Base-by-base conservation (phyloP, 2,329 filamentous ascomycete species). In the Talaromyces rugulosus region DNA sequence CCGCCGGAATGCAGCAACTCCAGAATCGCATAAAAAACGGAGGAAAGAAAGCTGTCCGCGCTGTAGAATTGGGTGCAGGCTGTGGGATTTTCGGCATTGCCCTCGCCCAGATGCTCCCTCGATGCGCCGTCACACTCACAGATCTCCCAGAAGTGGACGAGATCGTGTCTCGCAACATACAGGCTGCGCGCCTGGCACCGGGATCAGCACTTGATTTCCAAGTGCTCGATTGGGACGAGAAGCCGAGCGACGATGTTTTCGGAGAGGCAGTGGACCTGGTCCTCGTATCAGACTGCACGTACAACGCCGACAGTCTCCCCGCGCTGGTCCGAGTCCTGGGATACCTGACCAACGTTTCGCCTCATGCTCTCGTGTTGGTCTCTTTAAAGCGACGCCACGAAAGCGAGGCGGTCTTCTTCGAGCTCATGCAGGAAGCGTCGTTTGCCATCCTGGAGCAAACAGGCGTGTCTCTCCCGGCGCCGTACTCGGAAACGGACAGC, bases 271-370 rank as follows among this genome's bases (percentile, higher is more conserved):
- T 85, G 67, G 84, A 89, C 70, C 69, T 91, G 36, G 80, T 90
- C 27, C 71, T 90, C 4, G 83, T 89, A 1, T 86, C 87, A 1
- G 89, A 91, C 71, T 91, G 89, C 74, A 91, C 88, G 1, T 91
- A 91, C 75, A 91, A 91, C 71, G 78, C 83, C 16, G 87, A 89
- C 67, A 88, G 85, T 63, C 82, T 88, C 58, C 85, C 86, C 2
- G 81, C 85, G 28, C 76, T 91, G 42, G 87, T 90, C 7, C 74
- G 75, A 31, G 87, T 86, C 1, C 74, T 91, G 9, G 67, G 70
- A 27, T 75, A 73, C 9, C 72, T 89, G 56, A 73, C 81, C 50
- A 69, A 72, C 18, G 71, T 70, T 33, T 85, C 81, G 5, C 82
- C 84, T 2, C 71, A 78, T 62, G 79, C 81, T 0, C 67, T 83